These are phyloP conservation scores for Houttuynia cordata DNA, from an alignment of 164 flowering plant species.

Conservation along the genomic window DNA sequence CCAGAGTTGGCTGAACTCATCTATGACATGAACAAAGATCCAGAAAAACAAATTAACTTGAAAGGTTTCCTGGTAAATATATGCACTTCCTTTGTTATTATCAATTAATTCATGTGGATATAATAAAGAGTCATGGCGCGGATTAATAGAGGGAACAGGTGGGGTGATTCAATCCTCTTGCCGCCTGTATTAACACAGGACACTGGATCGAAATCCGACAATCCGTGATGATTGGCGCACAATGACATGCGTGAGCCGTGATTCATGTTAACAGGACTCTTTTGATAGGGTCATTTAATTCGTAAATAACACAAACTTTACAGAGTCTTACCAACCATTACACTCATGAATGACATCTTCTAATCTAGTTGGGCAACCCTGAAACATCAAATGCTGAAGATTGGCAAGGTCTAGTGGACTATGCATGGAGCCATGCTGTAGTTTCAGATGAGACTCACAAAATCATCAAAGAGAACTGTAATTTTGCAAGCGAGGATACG, in stretches of 20 bases:
- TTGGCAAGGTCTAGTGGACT: slow-evolving; percentile 75
- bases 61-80: slow-evolving; percentile 70
- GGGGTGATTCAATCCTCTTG: too few species aligned
- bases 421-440: slow-evolving; percentile 97
- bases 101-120: background rate
- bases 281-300: too few species aligned
- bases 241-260: too few species aligned
- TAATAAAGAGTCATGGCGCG: too few species aligned
- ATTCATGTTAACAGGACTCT: too few species aligned
- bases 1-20: slow-evolving; percentile 85
- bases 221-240: too few species aligned
- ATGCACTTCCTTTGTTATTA: background rate
- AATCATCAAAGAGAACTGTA: slow-evolving; percentile 36
- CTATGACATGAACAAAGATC: slow-evolving; percentile 59
- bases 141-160: too few species aligned
- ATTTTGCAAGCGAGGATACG: slow-evolving; percentile 51
- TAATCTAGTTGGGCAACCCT: slow-evolving; percentile 70
- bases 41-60: slow-evolving; percentile 48
- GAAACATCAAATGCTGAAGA: slow-evolving; percentile 68
- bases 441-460: slow-evolving; percentile 80
- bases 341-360: too few species aligned
- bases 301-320: too few species aligned
- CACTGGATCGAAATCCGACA: too few species aligned
- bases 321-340: too few species aligned
- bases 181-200: too few species aligned